Evolutionary conservation across 2,329 filamentous ascomycete genomes (phyloP), one percentile per base, ranked within the genome.

Genomic region (Mycosphaerella sp.): DNA sequence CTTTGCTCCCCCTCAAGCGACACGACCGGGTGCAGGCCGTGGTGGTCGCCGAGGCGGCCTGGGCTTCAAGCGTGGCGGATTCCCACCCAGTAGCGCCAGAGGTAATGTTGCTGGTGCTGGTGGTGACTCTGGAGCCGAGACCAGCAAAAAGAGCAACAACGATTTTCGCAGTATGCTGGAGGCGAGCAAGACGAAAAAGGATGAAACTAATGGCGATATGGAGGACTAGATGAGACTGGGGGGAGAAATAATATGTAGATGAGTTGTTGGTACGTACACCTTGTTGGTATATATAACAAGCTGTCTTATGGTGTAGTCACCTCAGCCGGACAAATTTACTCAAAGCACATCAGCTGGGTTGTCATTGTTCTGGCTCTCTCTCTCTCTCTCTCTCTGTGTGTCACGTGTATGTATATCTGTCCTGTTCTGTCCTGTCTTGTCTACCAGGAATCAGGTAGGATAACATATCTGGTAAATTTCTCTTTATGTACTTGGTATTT

Each of bases 141-240:
- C 62, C 48, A 65, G 64, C 53, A 67, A 67, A 59, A 83, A 80
- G 70, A 81, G 76, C 62, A 82, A 83, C 63, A 74, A 74, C 48
- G 79, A 82, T 63, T 83, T 83, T 66, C 75, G 78, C 52, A 73
- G 73, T 32, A 75, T 81, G 75, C 71, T 82, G 45, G 68, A 76
- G 59, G 72, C 71, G 55, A 72, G 68, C 41, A 67, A 67, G 50
- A 26, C 4, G 4, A 59, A 63, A 42, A 64, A 63, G 51, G 52
- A 53, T 57, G 58, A 55, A 36, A 58, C 59, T 12, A 54, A 60
- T 26, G 60, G 60, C 17, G 65, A 65, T 14, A 26, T 47, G 21
- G 45, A 43, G 45, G 34, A 36, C 3, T 36, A 36, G 34, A 36
- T 17, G 34, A 36, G 34, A 8, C 34, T 36, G 14, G 1, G 14